A percentile compares a stretch with the other conserved stretches of the same genome.
Evolutionary conservation across 2,329 filamentous ascomycete genomes (phyloP).

Genomic region (Xylariomycetidae sp.): DNA sequence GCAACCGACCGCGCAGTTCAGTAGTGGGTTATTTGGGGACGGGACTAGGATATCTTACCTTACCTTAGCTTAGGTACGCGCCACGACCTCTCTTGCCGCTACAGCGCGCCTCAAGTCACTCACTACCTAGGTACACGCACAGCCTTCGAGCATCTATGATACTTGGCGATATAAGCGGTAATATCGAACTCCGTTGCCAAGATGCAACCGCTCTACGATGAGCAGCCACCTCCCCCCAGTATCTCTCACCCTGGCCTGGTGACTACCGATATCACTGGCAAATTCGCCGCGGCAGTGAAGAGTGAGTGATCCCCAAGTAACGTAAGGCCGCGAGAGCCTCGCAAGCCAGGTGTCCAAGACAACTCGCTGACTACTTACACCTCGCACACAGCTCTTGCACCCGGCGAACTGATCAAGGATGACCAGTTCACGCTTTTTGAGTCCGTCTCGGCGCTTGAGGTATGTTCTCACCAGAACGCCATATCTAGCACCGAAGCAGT

Average conservation of each 20-base stretch:
- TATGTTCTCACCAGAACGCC: constrained; percentile 9
- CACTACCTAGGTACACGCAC: too few species aligned
- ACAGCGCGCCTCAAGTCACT: too few species aligned
- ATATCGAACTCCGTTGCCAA: too few species aligned
- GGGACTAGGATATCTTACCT: too few species aligned
- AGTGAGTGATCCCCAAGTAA: constrained; percentile 43
- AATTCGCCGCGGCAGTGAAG: constrained; percentile 46
- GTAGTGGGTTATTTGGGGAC: too few species aligned
- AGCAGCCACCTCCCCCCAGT: constrained; percentile 31
- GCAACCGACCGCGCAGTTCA: too few species aligned
- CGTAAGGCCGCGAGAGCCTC: too few species aligned
- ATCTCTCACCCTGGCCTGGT: constrained; percentile 44
- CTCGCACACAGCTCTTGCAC: constrained; percentile 54
- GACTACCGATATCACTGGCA: constrained; percentile 51
- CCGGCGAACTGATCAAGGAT: constrained; percentile 89
- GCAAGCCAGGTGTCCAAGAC: not conserved
- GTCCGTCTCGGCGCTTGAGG: constrained; percentile 81
- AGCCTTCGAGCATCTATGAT: too few species aligned
- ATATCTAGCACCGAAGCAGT: not conserved
- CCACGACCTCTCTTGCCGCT: too few species aligned
- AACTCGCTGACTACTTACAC: constrained; percentile 2
- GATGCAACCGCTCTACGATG: too few species aligned
- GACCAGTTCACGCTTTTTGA: constrained; percentile 90
- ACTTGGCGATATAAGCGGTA: too few species aligned
- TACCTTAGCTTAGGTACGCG: too few species aligned